Percentiles rank a stretch among this genome's conserved stretches.
phyloP scores from a whole-genome alignment of 2,329 filamentous ascomycete species.

The Fusarium longipes region DNA sequence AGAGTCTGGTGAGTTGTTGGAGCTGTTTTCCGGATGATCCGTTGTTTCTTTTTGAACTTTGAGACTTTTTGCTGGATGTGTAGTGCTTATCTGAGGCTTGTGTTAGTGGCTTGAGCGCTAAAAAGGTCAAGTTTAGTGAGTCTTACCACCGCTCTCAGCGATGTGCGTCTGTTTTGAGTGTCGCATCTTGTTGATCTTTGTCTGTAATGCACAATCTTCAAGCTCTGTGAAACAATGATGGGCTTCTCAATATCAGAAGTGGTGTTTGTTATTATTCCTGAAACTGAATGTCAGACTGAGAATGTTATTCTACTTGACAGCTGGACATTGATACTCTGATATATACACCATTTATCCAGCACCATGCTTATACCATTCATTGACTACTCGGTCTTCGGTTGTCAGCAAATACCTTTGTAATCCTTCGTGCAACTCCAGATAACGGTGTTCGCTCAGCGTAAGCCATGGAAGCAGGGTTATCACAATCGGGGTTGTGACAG shows the following conservation, averaged over 20 bases:
- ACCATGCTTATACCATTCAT: background rate
- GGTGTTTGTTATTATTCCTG: background rate
- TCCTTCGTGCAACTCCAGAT: background rate
- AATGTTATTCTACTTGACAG: background rate
- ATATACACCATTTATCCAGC: background rate
- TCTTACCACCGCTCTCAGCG: conserved; percentile 10
- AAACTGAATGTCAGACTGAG: background rate
- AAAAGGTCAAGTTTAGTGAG: background rate
- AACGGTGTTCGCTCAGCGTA: background rate
- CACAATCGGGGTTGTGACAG: background rate
- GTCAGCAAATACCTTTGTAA: conserved; percentile 27
- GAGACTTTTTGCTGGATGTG: conserved; percentile 12
- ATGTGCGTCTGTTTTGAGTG: conserved; percentile 19
- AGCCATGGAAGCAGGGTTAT: background rate
- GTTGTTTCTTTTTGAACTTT: conserved; percentile 5
- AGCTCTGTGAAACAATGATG: background rate
- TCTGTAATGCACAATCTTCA: background rate
- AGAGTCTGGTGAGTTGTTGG: conserved; percentile 28
- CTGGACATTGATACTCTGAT: background rate
- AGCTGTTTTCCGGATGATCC: conserved; percentile 30
- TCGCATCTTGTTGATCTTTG: conserved; percentile 7
- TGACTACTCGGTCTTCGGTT: conserved; percentile 26
- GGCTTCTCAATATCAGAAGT: background rate
- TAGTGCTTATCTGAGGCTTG: background rate
- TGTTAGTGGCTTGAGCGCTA: background rate